Evolutionary conservation across 2,329 filamentous ascomycete species (phyloP), one percentile per base, ranked within the genome.

Genomic region (Lojkania enalia): DNA sequence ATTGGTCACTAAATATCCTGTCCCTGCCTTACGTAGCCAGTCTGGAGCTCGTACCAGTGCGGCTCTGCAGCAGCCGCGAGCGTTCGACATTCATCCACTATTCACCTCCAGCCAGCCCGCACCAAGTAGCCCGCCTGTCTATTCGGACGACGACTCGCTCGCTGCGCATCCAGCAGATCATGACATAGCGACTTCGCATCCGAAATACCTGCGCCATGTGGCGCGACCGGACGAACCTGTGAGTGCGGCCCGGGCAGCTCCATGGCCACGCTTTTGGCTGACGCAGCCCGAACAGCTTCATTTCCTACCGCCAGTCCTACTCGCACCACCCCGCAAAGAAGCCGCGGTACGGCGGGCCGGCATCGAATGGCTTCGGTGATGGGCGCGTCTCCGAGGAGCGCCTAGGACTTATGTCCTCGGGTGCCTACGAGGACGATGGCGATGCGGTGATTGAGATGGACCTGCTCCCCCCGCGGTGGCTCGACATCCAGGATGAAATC

Each of bases 161-260:
- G n/a, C n/a, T n/a, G n/a, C n/a, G n/a, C n/a, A n/a, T n/a, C n/a
- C n/a, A n/a, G n/a, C n/a, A n/a, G n/a, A n/a, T 51, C 61, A 70
- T 67, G 63, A 58, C 51, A 61, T 59, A 63, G 57, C 46, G 42
- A 46, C 54, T 20, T 54, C 50, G 51, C 47, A 39, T 23, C 48
- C 55, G 49, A 52, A 60, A 57, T 58, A 49, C 57, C 63, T 57
- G 61, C 84, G 86, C 81, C 77, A 95, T 96, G 90, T 99, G 91
- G 91, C 90, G 94, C 78, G 94, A 99, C 81, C 87, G 94, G 75
- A 99, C 94, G 61, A 99, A 97, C 71, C 87, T 99, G 90, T 96
- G 84, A 61, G 82, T 50, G n/a, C 33, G 67, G 35, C 39, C 43
- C 42, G 18, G 37, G 15, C 42, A 23, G 36, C 33, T 20, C 39